phyloP scores from a whole-genome alignment of 106 monocot species.

The Phalaenopsis equestris region DNA sequence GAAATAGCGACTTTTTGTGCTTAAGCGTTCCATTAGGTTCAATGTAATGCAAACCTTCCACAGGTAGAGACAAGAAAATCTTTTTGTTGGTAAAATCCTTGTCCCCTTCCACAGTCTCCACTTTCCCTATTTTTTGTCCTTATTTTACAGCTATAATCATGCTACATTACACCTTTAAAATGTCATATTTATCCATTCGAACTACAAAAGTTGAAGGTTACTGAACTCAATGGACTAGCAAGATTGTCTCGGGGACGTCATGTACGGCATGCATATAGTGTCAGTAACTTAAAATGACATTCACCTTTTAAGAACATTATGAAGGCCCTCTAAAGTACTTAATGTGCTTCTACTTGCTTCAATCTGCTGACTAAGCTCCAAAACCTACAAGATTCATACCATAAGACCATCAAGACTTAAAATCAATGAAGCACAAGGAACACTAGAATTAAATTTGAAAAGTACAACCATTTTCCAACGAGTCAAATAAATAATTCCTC shows the following conservation, averaged over 20 bases:
- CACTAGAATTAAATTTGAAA: neutral
- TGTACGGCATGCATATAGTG: neutral
- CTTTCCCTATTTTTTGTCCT: no score
- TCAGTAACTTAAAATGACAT: neutral
- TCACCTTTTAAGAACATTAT: constrained; percentile 29
- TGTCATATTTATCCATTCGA: neutral
- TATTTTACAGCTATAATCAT: no score
- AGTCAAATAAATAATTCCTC: neutral
- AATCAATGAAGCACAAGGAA: neutral
- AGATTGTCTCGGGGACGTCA: no score
- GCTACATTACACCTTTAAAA: no score
- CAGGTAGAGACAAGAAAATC: no score
- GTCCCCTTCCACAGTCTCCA: no score
- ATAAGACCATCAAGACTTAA: neutral
- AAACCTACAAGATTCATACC: constrained; percentile 19
- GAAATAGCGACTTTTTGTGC: no score
- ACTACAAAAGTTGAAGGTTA: neutral
- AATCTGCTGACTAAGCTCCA: constrained; percentile 30
- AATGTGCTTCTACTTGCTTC: constrained; percentile 17
- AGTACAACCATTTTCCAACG: neutral
- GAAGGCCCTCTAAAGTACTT: constrained; percentile 18
- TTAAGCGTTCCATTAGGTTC: no score
- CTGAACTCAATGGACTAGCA: neutral
- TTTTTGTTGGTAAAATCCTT: no score
- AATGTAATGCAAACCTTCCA: no score